These are phyloP conservation scores for Cytospora schulzeri DNA, from an alignment of 2,329 filamentous ascomycete genomes.

Conservation along the genomic window DNA sequence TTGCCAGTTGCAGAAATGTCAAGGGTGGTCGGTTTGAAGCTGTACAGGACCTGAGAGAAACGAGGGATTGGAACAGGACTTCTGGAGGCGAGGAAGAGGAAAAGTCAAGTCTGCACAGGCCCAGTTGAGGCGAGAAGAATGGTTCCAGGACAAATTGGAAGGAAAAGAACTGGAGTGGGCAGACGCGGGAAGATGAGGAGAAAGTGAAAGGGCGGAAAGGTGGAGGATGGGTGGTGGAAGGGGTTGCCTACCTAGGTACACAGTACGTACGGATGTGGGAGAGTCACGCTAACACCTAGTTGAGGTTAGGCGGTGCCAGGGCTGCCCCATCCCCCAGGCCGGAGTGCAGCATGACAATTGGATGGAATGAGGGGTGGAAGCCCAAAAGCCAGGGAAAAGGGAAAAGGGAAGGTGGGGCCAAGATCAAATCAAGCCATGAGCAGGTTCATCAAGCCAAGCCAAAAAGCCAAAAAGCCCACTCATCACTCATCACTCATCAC, in stretches of 20 bases:
- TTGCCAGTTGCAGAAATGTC: background rate
- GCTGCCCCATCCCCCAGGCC: background rate
- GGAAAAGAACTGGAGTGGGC: conserved; percentile 18
- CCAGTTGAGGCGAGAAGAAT: conserved; percentile 1
- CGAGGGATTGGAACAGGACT: background rate
- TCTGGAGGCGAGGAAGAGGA: background rate
- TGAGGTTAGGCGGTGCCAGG: background rate
- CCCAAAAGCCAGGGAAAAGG: background rate
- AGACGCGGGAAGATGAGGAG: conserved; percentile 26
- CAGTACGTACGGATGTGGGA: background rate
- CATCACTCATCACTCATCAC: too few relatives aligned
- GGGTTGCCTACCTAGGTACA: conserved; percentile 14
- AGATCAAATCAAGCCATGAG: background rate
- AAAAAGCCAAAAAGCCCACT: too few relatives aligned
- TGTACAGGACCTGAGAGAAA: conserved; percentile 1
- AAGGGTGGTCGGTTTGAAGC: background rate
- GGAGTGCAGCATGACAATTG: background rate
- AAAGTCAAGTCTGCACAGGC: conserved; percentile 12
- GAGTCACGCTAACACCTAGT: background rate
- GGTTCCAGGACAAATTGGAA: conserved; percentile 1
- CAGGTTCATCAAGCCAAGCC: background rate
- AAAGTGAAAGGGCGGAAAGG: conserved; percentile 17
- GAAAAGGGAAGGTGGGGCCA: conserved; percentile 14
- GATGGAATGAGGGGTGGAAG: background rate
- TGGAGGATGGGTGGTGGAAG: conserved; percentile 16